Evolutionary conservation across 1,139 yeast genomes (phyloP), one percentile per base, ranked within the genome.

Genomic region (Chernovozyma sophiae-reginae): DNA sequence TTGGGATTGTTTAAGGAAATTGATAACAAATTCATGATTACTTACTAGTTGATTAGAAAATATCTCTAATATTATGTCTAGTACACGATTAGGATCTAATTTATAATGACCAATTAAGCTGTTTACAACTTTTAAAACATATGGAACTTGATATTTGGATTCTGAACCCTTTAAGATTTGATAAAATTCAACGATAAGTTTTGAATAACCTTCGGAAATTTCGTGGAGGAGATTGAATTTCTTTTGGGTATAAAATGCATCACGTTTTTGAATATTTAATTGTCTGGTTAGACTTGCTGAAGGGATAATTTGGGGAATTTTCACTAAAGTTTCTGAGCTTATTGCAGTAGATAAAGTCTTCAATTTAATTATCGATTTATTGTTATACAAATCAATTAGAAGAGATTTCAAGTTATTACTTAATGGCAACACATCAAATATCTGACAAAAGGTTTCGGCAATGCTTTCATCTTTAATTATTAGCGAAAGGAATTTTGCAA

Each of bases 161-260:
- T 73, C 70, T 2, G 62, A 59, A 20, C 67, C 62, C 26, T 55
- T 56, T 32, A 77, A 62, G 3, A 79, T 69, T 2, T 59, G 46
- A 40, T 61, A 58, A n/a, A 85, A 45, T 40, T 81, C 79, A 6
- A 72, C 72, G 0, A 81, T 59, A 27, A 86, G 62, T 49, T 81
- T 81, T 13, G 95, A 61, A 58, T 77, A 92, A 1, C 97, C 98
- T 53, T 83, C 92, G 13, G 79, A 63, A 46, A 85, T 85, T 56
- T 90, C 97, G 38, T 80, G 77, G n/a, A 86, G 51, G 23, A 89
- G 60, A 43, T 86, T 86, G 60, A 66, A 89, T 43, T 85, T 79
- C 49, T 76, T 79, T 42, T 85, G 86, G 26, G 87, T 81, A 55
- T 80, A 85, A 45, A 77, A 52, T 62, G 75, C 65, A 55, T 78